These are phyloP conservation scores for Knufia fluminis DNA, from an alignment of 2,329 filamentous ascomycete species.

Conservation along the genomic window DNA sequence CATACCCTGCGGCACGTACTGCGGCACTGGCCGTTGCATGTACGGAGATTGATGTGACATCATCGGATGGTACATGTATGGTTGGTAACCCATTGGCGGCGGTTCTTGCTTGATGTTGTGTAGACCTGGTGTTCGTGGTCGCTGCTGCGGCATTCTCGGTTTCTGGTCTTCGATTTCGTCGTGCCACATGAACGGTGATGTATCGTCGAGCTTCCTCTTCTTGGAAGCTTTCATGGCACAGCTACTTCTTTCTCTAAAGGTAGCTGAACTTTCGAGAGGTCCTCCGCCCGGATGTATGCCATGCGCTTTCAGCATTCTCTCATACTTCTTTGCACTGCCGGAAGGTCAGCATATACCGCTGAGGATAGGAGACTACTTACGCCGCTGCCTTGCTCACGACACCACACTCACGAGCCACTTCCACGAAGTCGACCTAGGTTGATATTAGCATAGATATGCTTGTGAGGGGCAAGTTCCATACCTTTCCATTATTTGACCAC, in stretches of 20 bases:
- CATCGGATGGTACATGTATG: background rate
- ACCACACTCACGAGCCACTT: slow-evolving; percentile 54
- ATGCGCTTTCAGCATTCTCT: slow-evolving; percentile 54
- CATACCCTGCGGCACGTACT: background rate
- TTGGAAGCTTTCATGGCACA: background rate
- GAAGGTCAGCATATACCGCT: slow-evolving; percentile 7
- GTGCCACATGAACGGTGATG: background rate
- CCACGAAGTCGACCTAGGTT: slow-evolving; percentile 52
- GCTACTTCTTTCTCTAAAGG: background rate
- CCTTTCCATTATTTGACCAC: slow-evolving; percentile 51
- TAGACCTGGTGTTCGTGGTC: background rate
- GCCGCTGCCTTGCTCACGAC: slow-evolving; percentile 60
- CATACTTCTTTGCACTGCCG: slow-evolving; percentile 56
- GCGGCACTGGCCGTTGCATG: slow-evolving; percentile 1
- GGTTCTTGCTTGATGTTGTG: background rate
- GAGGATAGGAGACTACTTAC: slow-evolving; percentile 41
- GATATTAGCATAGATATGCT: background rate
- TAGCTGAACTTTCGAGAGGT: background rate
- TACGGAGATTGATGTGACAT: background rate
- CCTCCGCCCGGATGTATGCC: slow-evolving; percentile 33
- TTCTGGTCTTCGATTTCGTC: slow-evolving; percentile 10
- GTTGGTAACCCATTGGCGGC: background rate
- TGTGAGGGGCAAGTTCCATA: slow-evolving; percentile 27
- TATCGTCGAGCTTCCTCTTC: background rate
- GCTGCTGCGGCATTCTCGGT: slow-evolving; percentile 26